These are phyloP conservation scores for Aspergillus tanneri DNA, from an alignment of 2,329 filamentous ascomycete species.

Conservation along the genomic window DNA sequence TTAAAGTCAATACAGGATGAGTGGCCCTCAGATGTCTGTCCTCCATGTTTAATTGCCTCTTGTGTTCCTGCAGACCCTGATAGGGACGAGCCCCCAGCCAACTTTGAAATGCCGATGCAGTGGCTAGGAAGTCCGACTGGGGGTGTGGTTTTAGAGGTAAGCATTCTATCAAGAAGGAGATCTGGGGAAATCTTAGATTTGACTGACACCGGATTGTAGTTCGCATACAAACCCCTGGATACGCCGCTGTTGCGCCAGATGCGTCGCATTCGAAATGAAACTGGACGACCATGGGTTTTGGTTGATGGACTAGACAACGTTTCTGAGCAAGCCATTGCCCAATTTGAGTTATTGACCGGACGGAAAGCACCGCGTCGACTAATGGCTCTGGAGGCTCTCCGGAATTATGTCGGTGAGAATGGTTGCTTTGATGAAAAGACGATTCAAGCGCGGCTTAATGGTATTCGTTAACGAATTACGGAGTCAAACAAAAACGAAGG, in stretches of 20 bases:
- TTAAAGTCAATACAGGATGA: conserved; percentile 57
- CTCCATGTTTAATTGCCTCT: conserved; percentile 72
- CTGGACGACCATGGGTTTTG: conserved; percentile 60
- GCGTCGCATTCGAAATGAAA: conserved; percentile 58
- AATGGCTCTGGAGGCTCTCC: conserved; percentile 65
- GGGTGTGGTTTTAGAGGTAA: conserved; percentile 70
- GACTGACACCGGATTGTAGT: conserved; percentile 18
- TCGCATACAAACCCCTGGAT: conserved; percentile 69
- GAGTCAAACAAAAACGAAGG: not conserved
- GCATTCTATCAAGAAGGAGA: not conserved
- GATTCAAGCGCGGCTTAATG: conserved; percentile 36
- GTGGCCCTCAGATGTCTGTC: conserved; percentile 64
- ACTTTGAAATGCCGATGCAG: conserved; percentile 66
- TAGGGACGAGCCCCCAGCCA: conserved; percentile 62
- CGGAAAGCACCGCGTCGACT: conserved; percentile 66
- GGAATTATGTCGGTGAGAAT: conserved; percentile 37
- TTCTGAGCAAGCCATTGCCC: conserved; percentile 75
- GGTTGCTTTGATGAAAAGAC: conserved; percentile 41
- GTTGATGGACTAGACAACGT: conserved; percentile 74
- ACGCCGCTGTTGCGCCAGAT: conserved; percentile 71
- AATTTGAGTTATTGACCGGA: conserved; percentile 79
- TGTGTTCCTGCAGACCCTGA: conserved; percentile 72
- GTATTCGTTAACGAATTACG: conserved; percentile 22
- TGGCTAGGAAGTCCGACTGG: conserved; percentile 74
- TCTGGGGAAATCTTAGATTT: not conserved